These are phyloP conservation scores for Tolypocladium tropicale DNA, from an alignment of 2,329 filamentous ascomycete species.

Conservation along the genomic window DNA sequence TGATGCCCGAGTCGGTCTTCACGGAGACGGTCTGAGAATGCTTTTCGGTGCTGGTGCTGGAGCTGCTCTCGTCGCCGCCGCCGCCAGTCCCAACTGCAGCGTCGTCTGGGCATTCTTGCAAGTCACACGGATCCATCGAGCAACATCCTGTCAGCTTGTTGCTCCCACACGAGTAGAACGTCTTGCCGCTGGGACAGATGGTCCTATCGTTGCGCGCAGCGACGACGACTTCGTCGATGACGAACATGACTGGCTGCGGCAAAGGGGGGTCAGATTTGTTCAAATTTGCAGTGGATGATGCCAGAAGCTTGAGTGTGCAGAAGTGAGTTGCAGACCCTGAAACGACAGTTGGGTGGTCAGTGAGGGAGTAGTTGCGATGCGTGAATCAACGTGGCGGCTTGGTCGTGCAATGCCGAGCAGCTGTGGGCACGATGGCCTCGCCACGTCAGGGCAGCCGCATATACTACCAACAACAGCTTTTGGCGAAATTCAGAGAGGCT, in stretches of 20 bases:
- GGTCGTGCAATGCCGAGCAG: not conserved
- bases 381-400: not conserved
- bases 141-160: slow-evolving; percentile 35
- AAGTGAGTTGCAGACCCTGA: not conserved
- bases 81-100: not conserved
- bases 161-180: slow-evolving; percentile 26
- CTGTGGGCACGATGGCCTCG: not conserved
- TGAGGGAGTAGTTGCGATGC: not conserved
- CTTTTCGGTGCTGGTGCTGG: not conserved
- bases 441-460: not conserved
- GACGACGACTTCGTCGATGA: not conserved
- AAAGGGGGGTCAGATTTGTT: not conserved
- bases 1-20: slow-evolving; percentile 24
- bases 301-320: too few relatives aligned
- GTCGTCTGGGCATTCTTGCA: slow-evolving; percentile 17
- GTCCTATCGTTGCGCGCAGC: not conserved
- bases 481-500: not conserved
- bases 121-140: slow-evolving; percentile 28
- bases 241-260: not conserved
- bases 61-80: not conserved
- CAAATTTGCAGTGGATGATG: not conserved
- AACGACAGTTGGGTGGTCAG: too few relatives aligned
- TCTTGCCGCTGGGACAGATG: slow-evolving; percentile 17
- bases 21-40: not conserved
- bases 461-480: not conserved